phyloP scores from a whole-genome alignment of 768 basidiomycete genomes.

The Mycena pura region DNA sequence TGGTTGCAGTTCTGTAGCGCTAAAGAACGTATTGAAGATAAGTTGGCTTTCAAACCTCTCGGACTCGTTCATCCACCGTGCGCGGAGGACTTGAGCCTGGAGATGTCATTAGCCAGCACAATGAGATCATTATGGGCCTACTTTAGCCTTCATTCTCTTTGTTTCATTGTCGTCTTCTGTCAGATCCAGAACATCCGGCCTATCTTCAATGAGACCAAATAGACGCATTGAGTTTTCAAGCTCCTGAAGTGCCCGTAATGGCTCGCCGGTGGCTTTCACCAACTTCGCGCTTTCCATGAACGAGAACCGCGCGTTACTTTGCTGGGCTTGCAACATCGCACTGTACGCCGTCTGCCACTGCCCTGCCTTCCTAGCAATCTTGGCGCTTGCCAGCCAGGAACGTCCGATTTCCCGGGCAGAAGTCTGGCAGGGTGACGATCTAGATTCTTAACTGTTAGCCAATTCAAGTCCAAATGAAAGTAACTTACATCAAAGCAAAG shows the following conservation, averaged over 20 bases:
- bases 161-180: slow-evolving; percentile 60
- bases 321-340: slow-evolving; percentile 88
- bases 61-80: slow-evolving; percentile 93
- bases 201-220: slow-evolving; percentile 52
- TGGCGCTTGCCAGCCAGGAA: slow-evolving; percentile 93
- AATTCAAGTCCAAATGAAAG: neutral
- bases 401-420: slow-evolving; percentile 72
- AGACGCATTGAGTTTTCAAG: slow-evolving; percentile 75
- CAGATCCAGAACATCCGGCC: slow-evolving; percentile 58
- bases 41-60: slow-evolving; percentile 75
- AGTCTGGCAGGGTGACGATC: slow-evolving; percentile 41
- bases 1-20: slow-evolving; percentile 55
- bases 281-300: slow-evolving; percentile 94
- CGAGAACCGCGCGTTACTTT: slow-evolving; percentile 71
- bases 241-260: slow-evolving; percentile 85
- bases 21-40: slow-evolving; percentile 65
- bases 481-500: slow-evolving; percentile 67
- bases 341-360: slow-evolving; percentile 98
- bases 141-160: slow-evolving; percentile 75
- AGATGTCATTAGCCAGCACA: neutral
- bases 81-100: slow-evolving; percentile 80
- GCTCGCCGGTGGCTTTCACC: slow-evolving; percentile 77
- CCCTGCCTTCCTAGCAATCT: slow-evolving; percentile 93
- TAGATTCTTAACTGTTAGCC: slow-evolving; percentile 23
- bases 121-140: slow-evolving; percentile 29